phyloP scores from a whole-genome alignment of 202 grass and related monocot species.

The Schoenoplectus triqueter region DNA sequence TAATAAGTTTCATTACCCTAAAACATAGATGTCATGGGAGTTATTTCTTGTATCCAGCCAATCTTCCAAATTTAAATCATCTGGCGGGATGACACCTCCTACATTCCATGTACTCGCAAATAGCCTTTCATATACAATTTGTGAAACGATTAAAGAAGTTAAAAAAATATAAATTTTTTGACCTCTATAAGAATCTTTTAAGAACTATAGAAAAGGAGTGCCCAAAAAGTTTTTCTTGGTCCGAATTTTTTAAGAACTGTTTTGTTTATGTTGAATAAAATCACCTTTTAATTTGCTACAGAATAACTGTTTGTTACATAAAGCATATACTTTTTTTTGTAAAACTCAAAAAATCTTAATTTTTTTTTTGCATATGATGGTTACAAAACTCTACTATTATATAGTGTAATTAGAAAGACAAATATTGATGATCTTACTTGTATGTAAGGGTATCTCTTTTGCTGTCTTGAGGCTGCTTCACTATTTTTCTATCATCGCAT shows the following conservation, averaged over 20 bases:
- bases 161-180: background rate
- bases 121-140: constrained; percentile 50
- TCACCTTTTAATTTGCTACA: background rate
- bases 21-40: constrained; percentile 77
- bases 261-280: background rate
- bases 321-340: background rate
- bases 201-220: background rate
- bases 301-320: background rate
- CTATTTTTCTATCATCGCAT: constrained; percentile 42
- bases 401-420: constrained; percentile 15
- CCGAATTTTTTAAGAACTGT: no score
- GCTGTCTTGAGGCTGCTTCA: constrained; percentile 45
- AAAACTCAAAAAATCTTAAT: background rate
- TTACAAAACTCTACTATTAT: background rate
- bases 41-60: constrained; percentile 67
- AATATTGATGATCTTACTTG: constrained; percentile 52
- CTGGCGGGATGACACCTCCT: constrained; percentile 66
- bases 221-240: background rate
- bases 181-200: background rate
- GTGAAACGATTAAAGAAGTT: constrained; percentile 11
- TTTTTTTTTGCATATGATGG: background rate
- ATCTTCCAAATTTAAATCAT: constrained; percentile 70
- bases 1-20: constrained; percentile 49
- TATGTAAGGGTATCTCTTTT: constrained; percentile 48
- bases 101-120: constrained; percentile 94